Evolutionary conservation across 2,329 filamentous ascomycete species (phyloP), one percentile per base, ranked within the genome.

Genomic region (Aspergillus tamarii): DNA sequence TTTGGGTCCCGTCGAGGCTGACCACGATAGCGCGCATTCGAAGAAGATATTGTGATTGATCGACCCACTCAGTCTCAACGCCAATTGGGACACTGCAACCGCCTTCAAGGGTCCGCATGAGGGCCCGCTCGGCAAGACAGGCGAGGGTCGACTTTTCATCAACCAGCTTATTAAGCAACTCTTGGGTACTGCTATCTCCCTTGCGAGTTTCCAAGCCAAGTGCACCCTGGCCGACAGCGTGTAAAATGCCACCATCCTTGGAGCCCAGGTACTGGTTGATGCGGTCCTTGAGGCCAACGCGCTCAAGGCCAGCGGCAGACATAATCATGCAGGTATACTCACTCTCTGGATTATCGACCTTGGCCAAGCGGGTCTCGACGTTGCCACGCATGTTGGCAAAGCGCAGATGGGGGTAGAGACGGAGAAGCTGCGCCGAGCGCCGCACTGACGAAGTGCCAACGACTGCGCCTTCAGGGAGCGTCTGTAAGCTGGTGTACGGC

Each of bases 151-250:
- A 64, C 23, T 53, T 57, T 2, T 26, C 39, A 57, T 66, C 58
- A 6, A 32, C 61, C 32, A 66, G 50, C 43, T 48, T 46, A 10
- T 57, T 39, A 7, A 64, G 39, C 46, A 64, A 48, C 7, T 61
- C 41, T 45, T 30, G 30, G 8, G 54, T 66, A 2, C 30, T 21
- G 4, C 19, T 28, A 19, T 66, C 64, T 4, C 59, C 59, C 61
- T 41, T 59, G 21, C 64, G 61, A 14, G 63, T 64, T 48, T 66
- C 64, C 4, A 96, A 85, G 2, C 86, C 92, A 45, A 97, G 83
- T 2, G 92, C 93, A 28, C 94, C 94, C 78, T 97, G 94, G 0
- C 94, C 94, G 3, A 97, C 93, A 5, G 94, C 94, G 77, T 96
- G 84, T 72, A 96, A 80, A 80, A 96, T 89, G 3, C 64, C 64